Evolutionary conservation across 2,329 filamentous ascomycete genomes (phyloP), one percentile per base, ranked within the genome.

Genomic region (Phoma sp.): DNA sequence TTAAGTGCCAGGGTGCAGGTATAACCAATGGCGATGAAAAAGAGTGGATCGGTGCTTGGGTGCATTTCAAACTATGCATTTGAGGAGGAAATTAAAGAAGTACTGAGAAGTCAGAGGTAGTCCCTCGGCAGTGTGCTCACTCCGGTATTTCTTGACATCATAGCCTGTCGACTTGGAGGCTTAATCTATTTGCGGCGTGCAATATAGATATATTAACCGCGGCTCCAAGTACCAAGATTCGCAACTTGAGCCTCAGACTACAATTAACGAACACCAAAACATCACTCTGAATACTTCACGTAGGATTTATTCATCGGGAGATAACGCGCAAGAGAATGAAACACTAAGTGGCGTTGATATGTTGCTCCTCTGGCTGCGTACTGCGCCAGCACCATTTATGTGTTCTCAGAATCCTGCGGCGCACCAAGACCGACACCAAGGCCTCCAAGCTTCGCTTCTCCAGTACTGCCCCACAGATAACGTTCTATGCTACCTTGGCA

Each of bases 141-240:
- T 29, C 27, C 3, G 27, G 27, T 32, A 14, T 32, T 30, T 14
- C 10, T 24, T 47, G 45, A 49, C 38, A 38, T 49, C 46, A 42
- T 10, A 10, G 22, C 4, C 9, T 4, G 37, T 27, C 13, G 37
- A 29, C 14, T 37, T 18, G 23, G 23, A 5, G 10, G 8, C 9
- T 23, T n/a, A 49, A 55, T 55, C 37, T 50, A 50, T 50, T 9
- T 50, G 52, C 25, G 25, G 43, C 52, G 46, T 9, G 36, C 35
- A 55, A 55, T 49, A 29, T 55, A 8, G 10, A 24, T 38, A 50
- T 38, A 47, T 46, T 55, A 46, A 30, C 47, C 52, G 46, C 44
- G 22, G 25, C 30, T 24, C 14, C 47, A 40, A 38, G 9, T 37
- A 25, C 41, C 32, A 38, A 33, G 32, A 46, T 23, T 27, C n/a